These are phyloP conservation scores for Millerozyma acaciae DNA, from an alignment of 805 yeast species.

Conservation along the genomic window DNA sequence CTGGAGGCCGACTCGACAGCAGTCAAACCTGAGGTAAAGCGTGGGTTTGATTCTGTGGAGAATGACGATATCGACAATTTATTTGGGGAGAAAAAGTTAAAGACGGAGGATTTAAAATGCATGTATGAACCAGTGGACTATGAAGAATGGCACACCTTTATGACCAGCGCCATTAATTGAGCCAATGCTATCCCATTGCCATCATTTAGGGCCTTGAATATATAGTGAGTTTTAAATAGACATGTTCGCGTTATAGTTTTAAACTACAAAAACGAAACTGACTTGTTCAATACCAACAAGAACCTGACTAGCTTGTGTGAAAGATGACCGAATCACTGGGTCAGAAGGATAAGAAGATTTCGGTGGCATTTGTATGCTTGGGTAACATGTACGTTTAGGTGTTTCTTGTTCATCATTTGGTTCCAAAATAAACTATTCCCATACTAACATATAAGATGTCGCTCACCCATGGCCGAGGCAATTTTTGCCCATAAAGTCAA, in stretches of 20 bases:
- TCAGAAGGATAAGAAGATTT: constrained; percentile 25
- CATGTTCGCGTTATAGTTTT: too few relatives aligned
- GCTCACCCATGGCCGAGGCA: constrained; percentile 98
- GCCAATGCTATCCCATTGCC: too few relatives aligned
- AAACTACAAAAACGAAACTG: too few relatives aligned
- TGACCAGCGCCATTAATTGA: constrained; percentile 15
- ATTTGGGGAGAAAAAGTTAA: constrained; percentile 34
- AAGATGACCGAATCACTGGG: neutral
- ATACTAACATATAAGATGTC: constrained; percentile 52
- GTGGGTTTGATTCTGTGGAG: constrained; percentile 19
- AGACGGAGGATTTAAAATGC: constrained; percentile 15
- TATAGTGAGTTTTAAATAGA: too few relatives aligned
- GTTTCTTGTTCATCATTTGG: neutral
- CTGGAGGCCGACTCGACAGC: constrained; percentile 1
- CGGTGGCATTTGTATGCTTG: constrained; percentile 86
- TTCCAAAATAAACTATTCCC: neutral
- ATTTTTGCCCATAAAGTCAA: constrained; percentile 68
- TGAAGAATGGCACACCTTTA: constrained; percentile 34
- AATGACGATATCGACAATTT: constrained; percentile 33
- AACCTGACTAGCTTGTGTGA: too few relatives aligned
- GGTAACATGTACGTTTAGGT: constrained; percentile 69
- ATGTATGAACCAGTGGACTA: constrained; percentile 30
- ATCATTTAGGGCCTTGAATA: too few relatives aligned
- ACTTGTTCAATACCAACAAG: too few relatives aligned
- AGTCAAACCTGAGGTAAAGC: constrained; percentile 14